phyloP scores from a whole-genome alignment of 1,139 yeast species.

The Protomyces inouyei region DNA sequence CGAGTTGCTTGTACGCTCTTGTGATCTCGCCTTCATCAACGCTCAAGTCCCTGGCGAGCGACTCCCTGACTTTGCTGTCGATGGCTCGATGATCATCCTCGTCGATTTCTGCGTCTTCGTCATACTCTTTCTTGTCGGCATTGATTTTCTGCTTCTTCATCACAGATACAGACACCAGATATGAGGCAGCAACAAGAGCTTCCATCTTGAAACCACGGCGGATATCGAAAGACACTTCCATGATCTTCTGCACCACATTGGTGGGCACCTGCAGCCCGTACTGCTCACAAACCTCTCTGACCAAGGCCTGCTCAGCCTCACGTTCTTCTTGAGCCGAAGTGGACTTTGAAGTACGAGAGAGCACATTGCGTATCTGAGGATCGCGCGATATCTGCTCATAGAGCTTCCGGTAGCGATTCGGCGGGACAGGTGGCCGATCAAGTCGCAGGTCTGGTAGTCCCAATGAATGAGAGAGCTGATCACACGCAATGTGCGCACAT shows the following conservation, averaged over 20 bases:
- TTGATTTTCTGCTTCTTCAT: neutral
- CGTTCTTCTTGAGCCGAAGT: neutral
- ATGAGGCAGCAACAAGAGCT: neutral
- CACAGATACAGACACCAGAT: neutral
- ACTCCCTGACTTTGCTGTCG: too few species aligned
- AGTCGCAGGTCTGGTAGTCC: neutral
- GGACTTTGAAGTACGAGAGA: neutral
- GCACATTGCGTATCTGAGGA: neutral
- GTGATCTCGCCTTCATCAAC: neutral
- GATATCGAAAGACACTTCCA: neutral
- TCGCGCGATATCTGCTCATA: neutral
- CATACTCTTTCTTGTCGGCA: neutral
- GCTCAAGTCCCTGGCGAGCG: neutral
- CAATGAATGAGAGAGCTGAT: neutral
- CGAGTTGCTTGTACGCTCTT: neutral
- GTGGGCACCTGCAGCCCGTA: neutral
- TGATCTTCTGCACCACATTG: neutral
- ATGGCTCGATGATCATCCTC: neutral
- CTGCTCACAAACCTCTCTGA: neutral
- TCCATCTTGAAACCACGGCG: neutral
- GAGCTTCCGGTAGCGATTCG: neutral
- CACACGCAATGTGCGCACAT: neutral
- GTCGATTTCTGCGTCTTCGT: neutral
- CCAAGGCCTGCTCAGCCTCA: neutral
- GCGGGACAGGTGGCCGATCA: neutral